Evolutionary conservation across 2,329 filamentous ascomycete species (phyloP), one percentile per base, ranked within the genome.

Genomic region (Lecanicillium sp.): DNA sequence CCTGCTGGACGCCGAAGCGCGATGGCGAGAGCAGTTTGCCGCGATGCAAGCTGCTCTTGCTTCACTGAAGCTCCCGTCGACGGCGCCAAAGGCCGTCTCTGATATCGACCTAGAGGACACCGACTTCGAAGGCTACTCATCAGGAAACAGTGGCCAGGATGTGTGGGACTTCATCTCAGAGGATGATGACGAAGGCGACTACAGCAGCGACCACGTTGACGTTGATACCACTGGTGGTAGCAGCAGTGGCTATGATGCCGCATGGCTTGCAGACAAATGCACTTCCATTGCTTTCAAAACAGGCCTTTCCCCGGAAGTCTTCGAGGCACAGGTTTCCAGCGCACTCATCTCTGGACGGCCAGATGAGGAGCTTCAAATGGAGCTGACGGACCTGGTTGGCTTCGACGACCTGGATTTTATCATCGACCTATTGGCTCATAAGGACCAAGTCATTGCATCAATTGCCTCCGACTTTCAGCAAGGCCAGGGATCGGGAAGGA

Each of bases 381-480:
- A 82, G 29, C 71, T 98, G 27, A 87, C 86, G 0, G 92, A 98
- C 51, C 77, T 96, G 31, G 71, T 98, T 44, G 92, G 94, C 0
- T 97, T 90, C 52, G 88, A 92, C 50, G 87, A 97, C 54, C 69
- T 98, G 14, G 90, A 98, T 48, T 81, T 98, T 51, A 83, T 97
- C 38, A 89, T 89, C 45, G 87, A 96, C 46, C 67, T 97, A n/a
- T 82, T 97, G 37, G 74, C 79, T 3, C 80, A 90, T 56, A 78
- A 88, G 37, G 66, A 74, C 37, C 76, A 85, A 33, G 77, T 97
- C 32, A 59, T 81, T 10, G 62, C 71, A 4, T 60, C 65, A 5
- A 56, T 64, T 10, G 53, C 63, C 4, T 52, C 60, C 38, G 57
- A 58, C 45, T 44, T 40, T 40, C 44, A 48, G 43, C 51, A 49